Evolutionary conservation across 179 eudicot species (phyloP), one percentile per base, ranked within the genome.

Genomic region (Drosera spatulata): DNA sequence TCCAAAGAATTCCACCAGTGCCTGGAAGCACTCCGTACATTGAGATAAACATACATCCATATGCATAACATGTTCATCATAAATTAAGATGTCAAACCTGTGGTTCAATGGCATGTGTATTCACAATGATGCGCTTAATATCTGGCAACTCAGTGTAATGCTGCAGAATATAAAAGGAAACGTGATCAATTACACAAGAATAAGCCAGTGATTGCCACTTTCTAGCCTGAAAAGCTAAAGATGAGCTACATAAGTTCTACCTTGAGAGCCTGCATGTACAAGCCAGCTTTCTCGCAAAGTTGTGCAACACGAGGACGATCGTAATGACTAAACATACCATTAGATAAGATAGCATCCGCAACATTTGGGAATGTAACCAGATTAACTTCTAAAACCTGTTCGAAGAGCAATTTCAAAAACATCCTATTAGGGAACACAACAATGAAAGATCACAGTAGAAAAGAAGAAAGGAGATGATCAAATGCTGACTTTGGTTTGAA

Each of bases 351-450:
- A 38, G 83, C 83, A 81, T 93, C 99, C 1, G 99, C 99, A 53
- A 94, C 99, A 79, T 94, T 94, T 12, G 99, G 99, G 69, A 86
- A 90, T 8, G 97, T 93, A 22, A 93, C 99, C 56, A 93, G 97
- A 74, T 93, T 93, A 49, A 90, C 83, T 77, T 93, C 99, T 67
- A 93, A 68, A 55, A 93, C 99, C 99, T 93, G 79, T 46, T 40
- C 7, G 56, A 45, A 48, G n/a, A 40, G 61, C n/a, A 10, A 56
- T 39, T 37, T 37, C 2, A 33, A 43, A 56, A 41, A 13, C 4
- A 49, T 13, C 38, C 6, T 56, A 22, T 38, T 42, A 13, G 44
- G 15, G n/a, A 48, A 45, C 33, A 14, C 47, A 39, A 46, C 11
- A 4, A 6, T 6, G 37, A 12, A 59, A 12, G 50, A 50, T 4